phyloP scores from a whole-genome alignment of 2,329 filamentous ascomycete genomes.

The Penicillium sp. region DNA sequence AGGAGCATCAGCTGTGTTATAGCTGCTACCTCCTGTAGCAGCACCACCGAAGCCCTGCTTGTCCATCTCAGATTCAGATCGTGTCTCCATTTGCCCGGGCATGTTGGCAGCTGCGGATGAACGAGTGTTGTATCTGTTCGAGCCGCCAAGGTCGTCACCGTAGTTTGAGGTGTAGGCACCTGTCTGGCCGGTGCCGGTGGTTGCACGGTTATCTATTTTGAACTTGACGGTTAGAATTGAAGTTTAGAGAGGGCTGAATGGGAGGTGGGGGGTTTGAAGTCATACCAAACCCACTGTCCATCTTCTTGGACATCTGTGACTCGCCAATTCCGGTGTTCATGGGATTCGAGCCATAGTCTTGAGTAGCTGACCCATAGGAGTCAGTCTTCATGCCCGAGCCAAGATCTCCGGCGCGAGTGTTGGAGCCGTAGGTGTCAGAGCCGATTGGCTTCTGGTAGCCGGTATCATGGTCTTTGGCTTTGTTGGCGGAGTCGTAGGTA shows the following conservation, averaged over 20 bases:
- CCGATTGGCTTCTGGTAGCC: not conserved
- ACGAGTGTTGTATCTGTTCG: constrained; percentile 4
- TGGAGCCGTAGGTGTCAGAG: not conserved
- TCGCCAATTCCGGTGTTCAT: not conserved
- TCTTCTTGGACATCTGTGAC: not conserved
- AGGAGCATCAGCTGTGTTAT: constrained; percentile 7
- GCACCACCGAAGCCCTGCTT: constrained; percentile 14
- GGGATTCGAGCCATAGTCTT: not conserved
- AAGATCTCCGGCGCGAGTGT: not conserved
- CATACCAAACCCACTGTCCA: not conserved
- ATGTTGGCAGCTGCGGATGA: constrained; percentile 39
- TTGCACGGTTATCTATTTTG: not conserved
- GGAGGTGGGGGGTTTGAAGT: not conserved
- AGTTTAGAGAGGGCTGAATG: not conserved
- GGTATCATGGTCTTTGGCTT: not conserved
- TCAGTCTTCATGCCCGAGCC: not conserved
- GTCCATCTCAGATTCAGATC: constrained; percentile 54
- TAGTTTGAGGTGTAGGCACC: constrained; percentile 16
- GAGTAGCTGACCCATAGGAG: not conserved
- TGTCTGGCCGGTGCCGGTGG: constrained; percentile 1
- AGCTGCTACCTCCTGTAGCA: constrained; percentile 15
- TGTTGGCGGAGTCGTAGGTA: not conserved
- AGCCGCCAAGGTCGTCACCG: constrained; percentile 28
- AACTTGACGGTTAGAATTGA: not conserved
- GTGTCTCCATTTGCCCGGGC: constrained; percentile 54